A percentile compares a stretch with the other conserved stretches of the same genome.
Conservation (phyloP, 192 early-diverging fungal species). For the Mycoemilia scoparia region DNA sequence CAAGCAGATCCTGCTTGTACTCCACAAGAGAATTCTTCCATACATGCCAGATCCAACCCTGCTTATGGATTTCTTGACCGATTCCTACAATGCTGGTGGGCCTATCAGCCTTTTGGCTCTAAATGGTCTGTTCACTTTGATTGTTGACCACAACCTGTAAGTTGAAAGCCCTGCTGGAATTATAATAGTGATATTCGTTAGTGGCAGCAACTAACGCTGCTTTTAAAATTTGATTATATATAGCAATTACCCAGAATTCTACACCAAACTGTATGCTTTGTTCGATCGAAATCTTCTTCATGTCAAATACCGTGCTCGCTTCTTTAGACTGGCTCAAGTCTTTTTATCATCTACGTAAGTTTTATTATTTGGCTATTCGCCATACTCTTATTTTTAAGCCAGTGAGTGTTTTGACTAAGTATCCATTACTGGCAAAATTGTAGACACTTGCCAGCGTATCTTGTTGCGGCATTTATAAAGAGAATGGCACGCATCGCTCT, state of each 20-base stretch:
- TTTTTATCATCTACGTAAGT: constrained; percentile 80
- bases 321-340: constrained; percentile 78
- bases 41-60: constrained; percentile 54
- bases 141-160: constrained; percentile 88
- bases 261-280: constrained; percentile 78
- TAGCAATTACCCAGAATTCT: constrained; percentile 98
- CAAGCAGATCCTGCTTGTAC: constrained; percentile 56
- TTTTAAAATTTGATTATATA: too few species aligned
- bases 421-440: neutral
- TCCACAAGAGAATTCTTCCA: constrained; percentile 85
- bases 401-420: neutral
- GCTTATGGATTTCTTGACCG: constrained; percentile 88
- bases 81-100: constrained; percentile 76
- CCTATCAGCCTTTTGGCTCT: constrained; percentile 78
- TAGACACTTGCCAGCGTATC: constrained; percentile 70
- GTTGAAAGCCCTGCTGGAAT: too few species aligned
- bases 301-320: constrained; percentile 86
- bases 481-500: constrained; percentile 69
- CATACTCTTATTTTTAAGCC: neutral
- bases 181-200: neutral
- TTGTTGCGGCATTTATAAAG: constrained; percentile 89
- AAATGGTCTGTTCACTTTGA: constrained; percentile 89
- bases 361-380: neutral
- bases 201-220: neutral
- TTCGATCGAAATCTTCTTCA: constrained; percentile 80